A percentile compares a stretch with the other conserved stretches of the same genome.
phyloP scores from a whole-genome alignment of 2,329 filamentous ascomycete genomes.

The Diaporthe australafricana region DNA sequence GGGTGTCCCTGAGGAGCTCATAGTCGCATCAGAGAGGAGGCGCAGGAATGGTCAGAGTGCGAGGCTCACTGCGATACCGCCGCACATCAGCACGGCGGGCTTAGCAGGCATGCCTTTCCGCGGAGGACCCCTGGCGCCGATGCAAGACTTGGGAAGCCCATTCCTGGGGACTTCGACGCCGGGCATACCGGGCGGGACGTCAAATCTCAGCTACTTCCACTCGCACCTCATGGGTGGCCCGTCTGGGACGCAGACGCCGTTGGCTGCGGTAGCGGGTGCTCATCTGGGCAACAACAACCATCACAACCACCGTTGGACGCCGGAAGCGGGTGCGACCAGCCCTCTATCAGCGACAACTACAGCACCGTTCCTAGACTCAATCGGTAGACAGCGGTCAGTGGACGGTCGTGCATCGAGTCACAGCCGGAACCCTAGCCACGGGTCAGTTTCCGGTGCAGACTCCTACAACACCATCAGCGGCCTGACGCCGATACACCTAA shows the following conservation, averaged over 20 bases:
- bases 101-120: neutral
- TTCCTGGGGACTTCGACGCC: slow-evolving; percentile 71
- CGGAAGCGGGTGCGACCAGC: slow-evolving; percentile 45
- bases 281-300: slow-evolving; percentile 62
- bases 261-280: slow-evolving; percentile 82
- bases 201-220: slow-evolving; percentile 86
- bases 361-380: slow-evolving; percentile 22
- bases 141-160: slow-evolving; percentile 62
- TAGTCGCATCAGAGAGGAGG: slow-evolving; percentile 40
- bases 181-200: slow-evolving; percentile 77
- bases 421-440: slow-evolving; percentile 58
- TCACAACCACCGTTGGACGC: slow-evolving; percentile 55
- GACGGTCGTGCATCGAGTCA: slow-evolving; percentile 47
- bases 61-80: slow-evolving; percentile 44
- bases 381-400: slow-evolving; percentile 17
- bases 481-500: slow-evolving; percentile 34
- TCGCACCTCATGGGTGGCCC: slow-evolving; percentile 78
- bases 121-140: slow-evolving; percentile 15
- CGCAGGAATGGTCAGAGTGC: slow-evolving; percentile 37
- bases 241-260: slow-evolving; percentile 81
- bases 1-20: slow-evolving; percentile 48
- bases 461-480: slow-evolving; percentile 42
- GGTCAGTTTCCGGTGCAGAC: slow-evolving; percentile 60
- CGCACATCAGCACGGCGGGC: slow-evolving; percentile 54
- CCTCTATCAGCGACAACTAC: slow-evolving; percentile 40